phyloP scores from a whole-genome alignment of 805 yeast species.

The Starmerella davenportii region DNA sequence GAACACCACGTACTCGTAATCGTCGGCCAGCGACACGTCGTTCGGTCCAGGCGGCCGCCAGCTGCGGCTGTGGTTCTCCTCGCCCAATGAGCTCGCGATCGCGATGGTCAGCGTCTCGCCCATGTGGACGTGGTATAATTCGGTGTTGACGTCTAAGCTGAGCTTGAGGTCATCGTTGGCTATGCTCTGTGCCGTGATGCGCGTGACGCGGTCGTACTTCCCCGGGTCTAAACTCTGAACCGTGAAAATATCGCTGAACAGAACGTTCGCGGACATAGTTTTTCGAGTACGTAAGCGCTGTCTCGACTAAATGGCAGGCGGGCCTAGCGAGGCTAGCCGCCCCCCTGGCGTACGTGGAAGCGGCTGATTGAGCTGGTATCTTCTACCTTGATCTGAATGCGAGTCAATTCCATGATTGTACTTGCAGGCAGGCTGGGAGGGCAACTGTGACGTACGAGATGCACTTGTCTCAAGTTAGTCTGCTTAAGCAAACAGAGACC shows the following conservation, averaged over 20 bases:
- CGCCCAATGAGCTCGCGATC: conserved; percentile 55
- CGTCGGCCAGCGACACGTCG: conserved; percentile 81
- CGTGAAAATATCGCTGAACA: conserved; percentile 84
- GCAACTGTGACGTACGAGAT: no score
- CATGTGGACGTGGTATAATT: conserved; percentile 65
- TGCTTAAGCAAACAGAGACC: no score
- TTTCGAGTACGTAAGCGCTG: not conserved
- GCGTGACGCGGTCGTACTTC: conserved; percentile 78
- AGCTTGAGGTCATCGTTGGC: conserved; percentile 64
- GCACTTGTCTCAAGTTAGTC: no score
- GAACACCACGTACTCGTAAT: conserved; percentile 94
- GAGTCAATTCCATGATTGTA: no score
- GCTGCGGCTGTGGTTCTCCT: conserved; percentile 35
- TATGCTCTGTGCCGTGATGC: conserved; percentile 75
- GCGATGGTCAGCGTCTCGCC: conserved; percentile 73
- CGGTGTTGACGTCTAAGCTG: conserved; percentile 79
- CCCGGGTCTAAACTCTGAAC: conserved; percentile 72
- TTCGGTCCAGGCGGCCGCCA: conserved; percentile 76
- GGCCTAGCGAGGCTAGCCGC: not conserved
- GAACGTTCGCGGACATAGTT: conserved; percentile 29
- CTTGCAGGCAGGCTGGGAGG: no score
- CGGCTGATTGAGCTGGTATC: no score
- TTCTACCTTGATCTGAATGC: no score
- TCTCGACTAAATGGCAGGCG: no score
- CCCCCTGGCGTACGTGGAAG: not conserved